Base-by-base conservation (phyloP, 2,329 filamentous ascomycete genomes). In the Fusarium sp. region DNA sequence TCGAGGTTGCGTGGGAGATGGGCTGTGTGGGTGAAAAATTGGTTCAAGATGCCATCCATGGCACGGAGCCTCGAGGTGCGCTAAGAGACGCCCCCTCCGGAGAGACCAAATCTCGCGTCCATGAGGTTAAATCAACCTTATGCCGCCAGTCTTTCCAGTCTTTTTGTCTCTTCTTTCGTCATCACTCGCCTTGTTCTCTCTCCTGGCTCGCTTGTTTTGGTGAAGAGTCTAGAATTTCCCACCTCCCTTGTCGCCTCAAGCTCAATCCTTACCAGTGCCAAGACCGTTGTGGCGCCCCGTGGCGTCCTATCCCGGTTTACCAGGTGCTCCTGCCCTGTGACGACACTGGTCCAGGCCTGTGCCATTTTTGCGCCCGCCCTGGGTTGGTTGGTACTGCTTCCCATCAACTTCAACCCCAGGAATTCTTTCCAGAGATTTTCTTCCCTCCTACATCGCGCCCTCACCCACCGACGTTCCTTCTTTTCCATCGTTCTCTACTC, bases 301-400 rank as follows among this genome's bases (percentile, higher is more conserved):
- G 72, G 76, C 76, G 72, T 73, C 24, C 57, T 27, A 76, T 72
- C 67, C 72, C 52, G 35, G 66, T 62, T 62, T 62, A 61, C 37
- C 27, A 65, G 66, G 74, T 58, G 62, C 47, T 60, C 66, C 64
- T 69, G 74, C 74, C 74, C 77, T 79, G 77, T 78, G 77, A 79
- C 77, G 77, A 79, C 77, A 78, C 70, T 62, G 62, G 29, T 50
- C 34, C 24, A 64, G 73, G 70, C 70, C 75, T 74, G 77, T 78
- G 74, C 70, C 67, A 77, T 70, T 78, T 77, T 78, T 45, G 40
- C 63, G 45, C 38, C 62, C 38, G 52, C 37, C 31, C 31, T 34
- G 31, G n/a, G n/a, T n/a, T n/a, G 31, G 31, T 34, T 34, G 31
- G 31, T 34, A 14, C 31, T 34, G 42, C 42, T 27, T 66, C 62